These are phyloP conservation scores for Cystobasidium ongulense DNA, from an alignment of 768 basidiomycete species.

Conservation along the genomic window DNA sequence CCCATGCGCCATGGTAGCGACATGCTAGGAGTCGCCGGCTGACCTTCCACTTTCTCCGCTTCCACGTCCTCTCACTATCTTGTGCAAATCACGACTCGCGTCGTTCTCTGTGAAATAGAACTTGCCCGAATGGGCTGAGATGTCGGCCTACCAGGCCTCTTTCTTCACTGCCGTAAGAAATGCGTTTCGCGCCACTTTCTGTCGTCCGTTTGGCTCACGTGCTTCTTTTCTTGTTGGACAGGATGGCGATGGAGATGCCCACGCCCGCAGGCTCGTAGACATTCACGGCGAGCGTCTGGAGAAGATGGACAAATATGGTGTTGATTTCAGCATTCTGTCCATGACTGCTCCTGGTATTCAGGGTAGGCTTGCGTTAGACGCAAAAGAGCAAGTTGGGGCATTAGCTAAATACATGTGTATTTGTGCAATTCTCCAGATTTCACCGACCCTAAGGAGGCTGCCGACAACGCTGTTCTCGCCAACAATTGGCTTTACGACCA, in stretches of 20 bases:
- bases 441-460: slow-evolving; percentile 31
- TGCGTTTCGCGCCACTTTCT: neutral
- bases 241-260: slow-evolving; percentile 28
- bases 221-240: neutral
- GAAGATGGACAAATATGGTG: slow-evolving; percentile 30
- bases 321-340: slow-evolving; percentile 32
- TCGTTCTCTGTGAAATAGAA: no score
- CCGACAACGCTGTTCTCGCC: slow-evolving; percentile 13
- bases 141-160: slow-evolving; percentile 28
- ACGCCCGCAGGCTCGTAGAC: slow-evolving; percentile 28
- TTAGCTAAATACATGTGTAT: no score
- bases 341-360: slow-evolving; percentile 32
- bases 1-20: neutral
- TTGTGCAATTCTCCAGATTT: neutral
- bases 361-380: neutral
- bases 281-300: slow-evolving; percentile 28
- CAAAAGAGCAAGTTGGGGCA: no score
- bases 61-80: neutral
- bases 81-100: no score
- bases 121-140: slow-evolving; percentile 32
- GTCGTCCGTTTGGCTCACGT: neutral
- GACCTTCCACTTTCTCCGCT: neutral
- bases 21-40: neutral
- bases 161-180: slow-evolving; percentile 20
- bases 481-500: slow-evolving; percentile 33